Evolutionary conservation across 192 early-diverging fungal species (phyloP), one percentile per base, ranked within the genome.

Genomic region (Thamnidium elegans): DNA sequence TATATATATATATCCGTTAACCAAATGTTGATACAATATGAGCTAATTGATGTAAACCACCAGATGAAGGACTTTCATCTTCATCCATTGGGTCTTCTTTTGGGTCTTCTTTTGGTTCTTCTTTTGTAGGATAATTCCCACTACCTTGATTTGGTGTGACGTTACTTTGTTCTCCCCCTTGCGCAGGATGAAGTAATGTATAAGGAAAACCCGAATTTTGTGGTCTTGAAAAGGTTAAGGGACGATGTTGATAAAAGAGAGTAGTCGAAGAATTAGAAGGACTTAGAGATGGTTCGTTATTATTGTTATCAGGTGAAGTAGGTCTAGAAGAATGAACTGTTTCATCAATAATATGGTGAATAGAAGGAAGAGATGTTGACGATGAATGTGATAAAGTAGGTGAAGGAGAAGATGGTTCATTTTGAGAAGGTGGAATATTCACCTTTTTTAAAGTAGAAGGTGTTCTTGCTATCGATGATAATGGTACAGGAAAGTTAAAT

Each of bases 11-110:
- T 17, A 51, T 51, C 50, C n/a, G 23, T 20, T 21, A 7, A 51
- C 66, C 71, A 63, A 73, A 73, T 46, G 65, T 63, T 58, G 66
- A 68, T 21, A 73, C 66, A 32, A 67, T 67, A 58, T 73, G 65
- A 13, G 66, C 66, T 53, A 73, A 56, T 47, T 67, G 60, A 10
- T 68, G 39, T 15, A 64, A 51, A 54, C 50, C 39, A 44, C 51
- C 42, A 36, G 61, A 39, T 20, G 61, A 63, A 51, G 61, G 31
- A 15, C 58, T 51, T 67, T 51, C 31, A 45, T 59, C 43, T 45
- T 59, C 43, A 26, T 59, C 43, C 55, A 56, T 56, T 47, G 63
- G 45, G 42, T 66, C n/a, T 19, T 50, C 50, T 56, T 65, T 23
- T 60, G 51, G 46, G 21, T 61, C 58, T 44, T 53, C 43, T 3